phyloP scores from a whole-genome alignment of 805 yeast genomes.

The Yarrowia divulgata region DNA sequence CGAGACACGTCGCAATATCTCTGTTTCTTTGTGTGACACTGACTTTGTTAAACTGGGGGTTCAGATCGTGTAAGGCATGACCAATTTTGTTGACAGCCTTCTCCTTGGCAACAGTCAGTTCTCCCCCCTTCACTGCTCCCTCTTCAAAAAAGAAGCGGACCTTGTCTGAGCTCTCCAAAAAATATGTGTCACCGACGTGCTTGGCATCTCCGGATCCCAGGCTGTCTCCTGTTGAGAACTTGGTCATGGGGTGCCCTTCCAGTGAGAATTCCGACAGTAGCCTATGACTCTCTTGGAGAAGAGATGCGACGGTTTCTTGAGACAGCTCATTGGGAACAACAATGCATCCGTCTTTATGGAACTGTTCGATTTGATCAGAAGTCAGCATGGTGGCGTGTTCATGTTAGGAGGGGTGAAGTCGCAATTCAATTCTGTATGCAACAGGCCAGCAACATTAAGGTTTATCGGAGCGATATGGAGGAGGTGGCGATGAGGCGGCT shows the following conservation, averaged over 20 bases:
- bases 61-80: slow-evolving; percentile 72
- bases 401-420: not conserved
- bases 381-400: slow-evolving; percentile 50
- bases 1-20: slow-evolving; percentile 60
- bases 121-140: slow-evolving; percentile 64
- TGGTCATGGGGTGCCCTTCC: slow-evolving; percentile 68
- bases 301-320: slow-evolving; percentile 51
- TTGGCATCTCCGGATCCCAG: slow-evolving; percentile 53
- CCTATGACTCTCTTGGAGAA: slow-evolving; percentile 56
- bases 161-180: slow-evolving; percentile 72
- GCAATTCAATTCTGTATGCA: not conserved
- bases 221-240: slow-evolving; percentile 64
- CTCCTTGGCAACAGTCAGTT: slow-evolving; percentile 60
- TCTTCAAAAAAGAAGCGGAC: slow-evolving; percentile 73
- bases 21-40: slow-evolving; percentile 61
- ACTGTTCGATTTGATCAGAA: slow-evolving; percentile 58
- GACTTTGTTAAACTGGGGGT: slow-evolving; percentile 57
- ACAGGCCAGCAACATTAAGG: not conserved
- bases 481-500: not conserved
- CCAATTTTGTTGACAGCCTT: slow-evolving; percentile 78
- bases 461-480: slow-evolving; percentile 3
- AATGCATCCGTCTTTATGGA: slow-evolving; percentile 64
- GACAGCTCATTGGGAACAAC: slow-evolving; percentile 64
- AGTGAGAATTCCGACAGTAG: slow-evolving; percentile 61
- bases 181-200: slow-evolving; percentile 78